phyloP scores from a whole-genome alignment of 805 yeast species.

The Yarrowia osloensis region DNA sequence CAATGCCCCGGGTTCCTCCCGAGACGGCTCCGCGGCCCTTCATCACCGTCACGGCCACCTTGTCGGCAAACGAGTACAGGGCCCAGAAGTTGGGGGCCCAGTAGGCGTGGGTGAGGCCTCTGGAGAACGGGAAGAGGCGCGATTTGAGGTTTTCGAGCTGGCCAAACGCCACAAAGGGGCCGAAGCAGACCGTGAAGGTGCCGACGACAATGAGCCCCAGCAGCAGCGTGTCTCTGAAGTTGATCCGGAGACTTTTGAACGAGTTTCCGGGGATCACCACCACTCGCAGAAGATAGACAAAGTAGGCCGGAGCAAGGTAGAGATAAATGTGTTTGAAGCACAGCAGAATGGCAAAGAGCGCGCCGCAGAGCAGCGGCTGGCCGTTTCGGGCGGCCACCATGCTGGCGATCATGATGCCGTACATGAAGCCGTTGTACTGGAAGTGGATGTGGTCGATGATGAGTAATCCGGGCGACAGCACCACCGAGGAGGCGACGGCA shows the following conservation, averaged over 20 bases:
- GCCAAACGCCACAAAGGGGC: slow-evolving; percentile 66
- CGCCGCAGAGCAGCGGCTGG: slow-evolving; percentile 55
- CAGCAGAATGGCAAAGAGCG: slow-evolving; percentile 69
- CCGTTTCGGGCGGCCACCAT: slow-evolving; percentile 68
- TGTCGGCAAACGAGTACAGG: slow-evolving; percentile 77
- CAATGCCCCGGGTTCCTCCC: slow-evolving; percentile 78
- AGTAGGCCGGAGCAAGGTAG: slow-evolving; percentile 92
- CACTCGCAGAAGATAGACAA: slow-evolving; percentile 66
- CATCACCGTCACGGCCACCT: slow-evolving; percentile 43
- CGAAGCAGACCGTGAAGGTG: slow-evolving; percentile 70
- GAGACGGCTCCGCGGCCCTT: slow-evolving; percentile 36
- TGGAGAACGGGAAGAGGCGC: slow-evolving; percentile 86
- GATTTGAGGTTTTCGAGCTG: slow-evolving; percentile 64
- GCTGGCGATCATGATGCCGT: slow-evolving; percentile 75
- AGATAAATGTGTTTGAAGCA: slow-evolving; percentile 95
- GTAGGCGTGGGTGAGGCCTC: slow-evolving; percentile 96
- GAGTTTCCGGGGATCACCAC: slow-evolving; percentile 32
- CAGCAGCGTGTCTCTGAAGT: slow-evolving; percentile 61
- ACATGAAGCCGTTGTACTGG: slow-evolving; percentile 94
- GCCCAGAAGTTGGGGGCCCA: slow-evolving; percentile 99
- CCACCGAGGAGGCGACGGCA: slow-evolving; percentile 79
- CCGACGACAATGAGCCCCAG: slow-evolving; percentile 63
- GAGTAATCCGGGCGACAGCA: slow-evolving; percentile 84
- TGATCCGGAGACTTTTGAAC: slow-evolving; percentile 53
- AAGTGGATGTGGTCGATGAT: slow-evolving; percentile 95